A percentile compares a stretch with the other conserved stretches of the same genome.
Conservation (phyloP, 305 asterid species). For the Fraxinus sp. region DNA sequence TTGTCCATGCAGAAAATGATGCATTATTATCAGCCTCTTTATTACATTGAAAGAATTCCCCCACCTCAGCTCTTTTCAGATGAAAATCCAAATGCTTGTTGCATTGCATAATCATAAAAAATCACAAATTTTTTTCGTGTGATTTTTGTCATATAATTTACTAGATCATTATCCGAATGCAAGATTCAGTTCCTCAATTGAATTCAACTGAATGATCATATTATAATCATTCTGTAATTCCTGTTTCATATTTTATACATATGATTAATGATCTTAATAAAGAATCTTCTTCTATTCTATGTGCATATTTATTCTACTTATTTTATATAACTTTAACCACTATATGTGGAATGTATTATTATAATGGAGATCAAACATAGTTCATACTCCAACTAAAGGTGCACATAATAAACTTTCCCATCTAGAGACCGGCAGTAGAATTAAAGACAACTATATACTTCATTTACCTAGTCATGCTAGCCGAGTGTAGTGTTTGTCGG, state of each 20-base stretch:
- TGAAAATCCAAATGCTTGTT: slow-evolving; percentile 92
- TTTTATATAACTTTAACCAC: not conserved
- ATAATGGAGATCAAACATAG: not conserved
- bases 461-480: not conserved
- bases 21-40: slow-evolving; percentile 53
- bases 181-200: not conserved
- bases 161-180: not conserved
- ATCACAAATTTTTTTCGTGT: not conserved
- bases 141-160: not conserved
- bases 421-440: not conserved
- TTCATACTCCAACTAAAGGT: not conserved
- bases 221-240: not conserved
- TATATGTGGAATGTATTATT: not conserved
- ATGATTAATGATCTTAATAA: not conserved
- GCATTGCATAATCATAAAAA: slow-evolving; percentile 37
- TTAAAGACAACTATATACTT: not conserved
- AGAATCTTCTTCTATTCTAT: not conserved
- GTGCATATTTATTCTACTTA: not conserved
- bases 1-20: slow-evolving; percentile 52
- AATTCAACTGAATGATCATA: not conserved
- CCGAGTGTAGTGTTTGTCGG: not conserved
- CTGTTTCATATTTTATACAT: not conserved
- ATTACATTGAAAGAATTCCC: slow-evolving; percentile 73
- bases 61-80: slow-evolving; percentile 90
- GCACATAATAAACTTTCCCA: not conserved